Evolutionary conservation across 1,139 yeast genomes (phyloP), one percentile per base, ranked within the genome.

Genomic region (Pichia sp.): DNA sequence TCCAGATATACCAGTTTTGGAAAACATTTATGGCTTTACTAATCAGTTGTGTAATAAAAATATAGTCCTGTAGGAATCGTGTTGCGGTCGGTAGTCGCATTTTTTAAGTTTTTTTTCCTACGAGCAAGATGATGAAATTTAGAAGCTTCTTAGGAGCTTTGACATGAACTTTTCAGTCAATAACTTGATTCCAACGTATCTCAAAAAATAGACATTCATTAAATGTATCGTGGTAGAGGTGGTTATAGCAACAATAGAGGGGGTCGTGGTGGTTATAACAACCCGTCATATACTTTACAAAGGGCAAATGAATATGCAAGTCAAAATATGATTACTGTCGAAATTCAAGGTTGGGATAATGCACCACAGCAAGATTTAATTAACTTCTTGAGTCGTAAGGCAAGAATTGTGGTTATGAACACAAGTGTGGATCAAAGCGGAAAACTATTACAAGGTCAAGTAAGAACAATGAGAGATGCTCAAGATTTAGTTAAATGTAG

Each of bases 291-390:
- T 7, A 53, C 38, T 12, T 24, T 58, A 9, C 51, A 56, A 13
- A 48, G 54, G 39, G 60, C 59, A 1, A 69, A 70, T 49, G 69
- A 69, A 43, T 67, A 57, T 51, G 67, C 60, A 7, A 54, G 60
- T 20, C 69, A 67, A 43, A 74, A 69, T 51, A 56, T 70, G 30
- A 65, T 76, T 3, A 72, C 74, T 1, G 74, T 85, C 22, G 89
- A 83, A 56, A 74, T 88, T 18, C 69, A 75, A 45, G 88, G 89
- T 40, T 89, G 96, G 96, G 82, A 85, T 56, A 88, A 89, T 46
- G 90, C 87, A 3, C 66, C 83, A 13, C 73, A 72, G 53, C 84
- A 80, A 42, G 94, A 86, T 47, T 71, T 89, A 53, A 71, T 85
- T 20, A 71, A 72, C 41, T 89, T 88, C 64, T 68, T 89, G 15